Conservation (phyloP, 208 protist genomes). For the Acanthamoeba culbertsoni region DNA sequence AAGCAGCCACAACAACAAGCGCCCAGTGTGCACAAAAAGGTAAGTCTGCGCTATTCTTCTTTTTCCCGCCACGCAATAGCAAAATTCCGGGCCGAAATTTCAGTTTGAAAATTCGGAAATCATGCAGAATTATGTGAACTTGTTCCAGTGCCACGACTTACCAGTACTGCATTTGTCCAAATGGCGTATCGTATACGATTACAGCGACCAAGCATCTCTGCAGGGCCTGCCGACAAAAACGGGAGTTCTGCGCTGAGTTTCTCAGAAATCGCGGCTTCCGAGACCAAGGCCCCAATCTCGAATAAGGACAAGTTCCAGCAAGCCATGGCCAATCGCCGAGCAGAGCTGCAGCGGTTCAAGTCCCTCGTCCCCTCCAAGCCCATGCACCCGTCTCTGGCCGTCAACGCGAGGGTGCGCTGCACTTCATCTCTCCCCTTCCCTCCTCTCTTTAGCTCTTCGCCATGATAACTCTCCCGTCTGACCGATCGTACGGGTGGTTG, state of each 20-base stretch:
- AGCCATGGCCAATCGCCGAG: not conserved
- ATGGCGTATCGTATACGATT: not conserved
- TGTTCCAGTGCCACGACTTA: not conserved
- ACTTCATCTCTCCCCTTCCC: not conserved
- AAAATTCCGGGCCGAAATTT: too few species aligned
- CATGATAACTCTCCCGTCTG: too few species aligned
- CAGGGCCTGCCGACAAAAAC: not conserved
- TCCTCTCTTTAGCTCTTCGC: not conserved
- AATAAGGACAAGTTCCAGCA: slow-evolving; percentile 29
- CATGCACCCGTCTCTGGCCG: not conserved
- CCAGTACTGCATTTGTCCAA: not conserved
- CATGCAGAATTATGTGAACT: too few species aligned
- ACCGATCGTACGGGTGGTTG: too few species aligned
- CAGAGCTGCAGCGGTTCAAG: not conserved
- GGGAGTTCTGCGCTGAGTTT: not conserved
- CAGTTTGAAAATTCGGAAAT: too few species aligned
- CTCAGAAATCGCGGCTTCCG: not conserved
- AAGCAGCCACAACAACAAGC: too few species aligned
- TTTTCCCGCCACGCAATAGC: too few species aligned
- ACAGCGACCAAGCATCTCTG: not conserved
- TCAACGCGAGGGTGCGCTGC: not conserved
- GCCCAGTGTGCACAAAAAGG: too few species aligned
- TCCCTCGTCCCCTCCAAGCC: not conserved
- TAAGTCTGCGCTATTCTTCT: too few species aligned
- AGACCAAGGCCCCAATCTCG: not conserved